Percentiles rank a stretch among this genome's conserved stretches.
phyloP scores from a whole-genome alignment of 2,329 filamentous ascomycete species.

The Akanthomyces dipterigenus region DNA sequence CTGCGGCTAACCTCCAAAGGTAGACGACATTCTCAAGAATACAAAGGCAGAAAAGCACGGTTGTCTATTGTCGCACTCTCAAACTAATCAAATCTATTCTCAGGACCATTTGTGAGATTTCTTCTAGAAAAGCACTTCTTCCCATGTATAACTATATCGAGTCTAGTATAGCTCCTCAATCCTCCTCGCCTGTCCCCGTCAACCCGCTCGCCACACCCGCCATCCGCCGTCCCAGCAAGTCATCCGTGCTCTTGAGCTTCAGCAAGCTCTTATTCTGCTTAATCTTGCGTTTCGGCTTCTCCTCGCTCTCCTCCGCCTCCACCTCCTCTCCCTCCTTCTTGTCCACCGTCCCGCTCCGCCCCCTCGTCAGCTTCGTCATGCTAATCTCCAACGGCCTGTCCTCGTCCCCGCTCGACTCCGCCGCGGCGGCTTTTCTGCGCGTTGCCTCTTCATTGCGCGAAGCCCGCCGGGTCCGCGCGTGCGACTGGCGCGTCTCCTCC shows the following conservation, averaged over 20 bases:
- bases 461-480: conserved; percentile 18
- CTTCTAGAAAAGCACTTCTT: no score
- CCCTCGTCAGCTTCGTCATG: conserved; percentile 42
- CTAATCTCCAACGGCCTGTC: conserved; percentile 78
- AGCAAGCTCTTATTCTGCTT: conserved; percentile 32
- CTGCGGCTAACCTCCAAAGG: no score
- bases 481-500: conserved; percentile 28
- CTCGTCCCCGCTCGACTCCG: conserved; percentile 68
- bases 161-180: conserved; percentile 4
- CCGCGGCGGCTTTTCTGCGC: conserved; percentile 19
- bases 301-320: not conserved
- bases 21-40: no score
- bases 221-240: conserved; percentile 42
- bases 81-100: no score
- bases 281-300: conserved; percentile 2
- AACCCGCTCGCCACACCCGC: conserved; percentile 39
- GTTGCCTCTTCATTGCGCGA: conserved; percentile 21
- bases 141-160: not conserved
- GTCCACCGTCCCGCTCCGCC: conserved; percentile 17
- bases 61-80: no score
- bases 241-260: conserved; percentile 42
- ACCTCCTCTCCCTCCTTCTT: not conserved
- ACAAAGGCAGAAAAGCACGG: no score
- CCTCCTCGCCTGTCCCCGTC: conserved; percentile 33
- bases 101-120: no score